Conservation (phyloP, 768 basidiomycete species). For the Botryobasidium botryosum region DNA sequence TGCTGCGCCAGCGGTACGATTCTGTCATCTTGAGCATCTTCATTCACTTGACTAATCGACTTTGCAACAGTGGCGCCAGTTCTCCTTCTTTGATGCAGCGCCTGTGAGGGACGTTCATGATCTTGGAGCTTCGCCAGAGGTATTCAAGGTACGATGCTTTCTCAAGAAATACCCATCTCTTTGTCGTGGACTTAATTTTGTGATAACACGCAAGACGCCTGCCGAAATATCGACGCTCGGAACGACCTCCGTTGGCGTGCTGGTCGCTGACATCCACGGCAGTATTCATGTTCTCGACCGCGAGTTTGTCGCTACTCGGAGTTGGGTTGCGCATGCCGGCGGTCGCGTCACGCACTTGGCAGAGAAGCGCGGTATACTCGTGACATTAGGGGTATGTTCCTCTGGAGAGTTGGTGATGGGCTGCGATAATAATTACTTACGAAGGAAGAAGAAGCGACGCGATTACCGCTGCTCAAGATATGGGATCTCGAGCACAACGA, state of each 20-base stretch:
- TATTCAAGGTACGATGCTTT: slow-evolving; percentile 75
- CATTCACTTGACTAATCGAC: no score
- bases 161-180: slow-evolving; percentile 2
- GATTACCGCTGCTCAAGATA: slow-evolving; percentile 42
- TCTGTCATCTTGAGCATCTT: no score
- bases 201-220: slow-evolving; percentile 30
- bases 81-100: slow-evolving; percentile 72
- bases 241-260: slow-evolving; percentile 44
- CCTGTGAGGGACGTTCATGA: slow-evolving; percentile 69
- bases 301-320: slow-evolving; percentile 49
- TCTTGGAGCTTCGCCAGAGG: slow-evolving; percentile 51
- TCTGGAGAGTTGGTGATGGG: neutral
- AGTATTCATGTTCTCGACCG: slow-evolving; percentile 59
- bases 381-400: slow-evolving; percentile 69
- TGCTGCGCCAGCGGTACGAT: no score
- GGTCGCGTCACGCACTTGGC: slow-evolving; percentile 79
- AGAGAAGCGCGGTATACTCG: slow-evolving; percentile 60
- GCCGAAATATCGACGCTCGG: slow-evolving; percentile 47
- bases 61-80: slow-evolving; percentile 87
- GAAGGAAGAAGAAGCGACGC: slow-evolving; percentile 58
- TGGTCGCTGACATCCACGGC: slow-evolving; percentile 78
- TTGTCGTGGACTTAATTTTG: neutral
- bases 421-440: neutral
- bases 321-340: slow-evolving; percentile 65
- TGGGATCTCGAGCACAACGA: slow-evolving; percentile 26